A percentile compares a stretch with the other conserved stretches of the same genome.
Conservation (phyloP, 352 stramenopile genomes). For the Pythium oligandrum region DNA sequence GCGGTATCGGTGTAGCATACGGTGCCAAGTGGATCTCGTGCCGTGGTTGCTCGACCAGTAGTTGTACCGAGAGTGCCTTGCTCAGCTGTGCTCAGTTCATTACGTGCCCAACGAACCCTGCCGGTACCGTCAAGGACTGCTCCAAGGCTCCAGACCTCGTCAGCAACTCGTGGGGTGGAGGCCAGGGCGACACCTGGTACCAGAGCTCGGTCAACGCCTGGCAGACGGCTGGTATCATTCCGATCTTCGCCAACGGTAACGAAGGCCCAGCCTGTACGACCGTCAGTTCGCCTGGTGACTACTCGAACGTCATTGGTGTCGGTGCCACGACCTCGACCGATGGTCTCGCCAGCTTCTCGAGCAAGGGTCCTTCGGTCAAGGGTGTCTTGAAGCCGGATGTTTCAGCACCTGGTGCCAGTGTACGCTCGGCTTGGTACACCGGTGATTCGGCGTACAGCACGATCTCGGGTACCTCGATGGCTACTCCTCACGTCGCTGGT, state of each 20-base stretch:
- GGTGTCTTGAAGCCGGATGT: constrained; percentile 27
- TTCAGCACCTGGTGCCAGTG: constrained; percentile 18
- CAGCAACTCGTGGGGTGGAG: constrained; percentile 30
- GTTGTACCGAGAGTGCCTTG: constrained; percentile 15
- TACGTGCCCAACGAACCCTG: constrained; percentile 22
- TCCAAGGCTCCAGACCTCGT: constrained; percentile 28
- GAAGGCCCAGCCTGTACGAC: constrained; percentile 16
- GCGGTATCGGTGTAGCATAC: constrained; percentile 32
- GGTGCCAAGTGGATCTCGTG: constrained; percentile 32
- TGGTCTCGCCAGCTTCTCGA: constrained; percentile 23
- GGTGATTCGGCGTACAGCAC: constrained; percentile 19
- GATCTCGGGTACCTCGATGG: constrained; percentile 33
- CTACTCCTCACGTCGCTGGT: constrained; percentile 27
- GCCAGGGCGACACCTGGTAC: constrained; percentile 11
- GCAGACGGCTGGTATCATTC: constrained; percentile 23
- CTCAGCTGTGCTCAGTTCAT: constrained; percentile 33
- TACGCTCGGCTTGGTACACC: constrained; percentile 18
- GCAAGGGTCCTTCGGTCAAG: constrained; percentile 16
- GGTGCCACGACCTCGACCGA: constrained; percentile 17
- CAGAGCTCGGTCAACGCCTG: constrained; percentile 16
- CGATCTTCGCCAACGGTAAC: constrained; percentile 30
- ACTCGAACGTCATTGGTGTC: constrained; percentile 22
- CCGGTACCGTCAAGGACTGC: constrained; percentile 21
- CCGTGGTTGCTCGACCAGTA: constrained; percentile 11
- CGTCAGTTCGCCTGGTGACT: constrained; percentile 18